Evolutionary conservation across 495 filamentous ascomycete species (phyloP), one percentile per base, ranked within the genome.

Genomic region (Amniculicola lignicola): DNA sequence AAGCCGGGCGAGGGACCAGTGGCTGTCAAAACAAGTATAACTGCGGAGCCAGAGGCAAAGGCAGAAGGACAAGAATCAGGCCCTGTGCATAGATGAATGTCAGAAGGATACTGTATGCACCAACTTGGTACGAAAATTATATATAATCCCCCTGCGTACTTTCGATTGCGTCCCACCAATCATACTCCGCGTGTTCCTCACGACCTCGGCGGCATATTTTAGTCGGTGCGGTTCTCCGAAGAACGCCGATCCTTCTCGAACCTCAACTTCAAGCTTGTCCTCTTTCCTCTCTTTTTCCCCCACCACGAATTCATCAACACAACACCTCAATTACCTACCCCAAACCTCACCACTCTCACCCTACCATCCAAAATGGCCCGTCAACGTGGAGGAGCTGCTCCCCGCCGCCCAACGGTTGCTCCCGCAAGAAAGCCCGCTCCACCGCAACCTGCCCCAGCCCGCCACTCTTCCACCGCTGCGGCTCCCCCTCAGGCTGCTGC

Each of bases 391-490:
- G 66, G 67, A 44, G 35, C 68, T 25, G 59, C 67, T 39, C 56
- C 65, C 29, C 67, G 62, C 54, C 63, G 63, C 39, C 63, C 59
- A 1, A 59, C 59, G 25, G 59, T 51, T 36, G 59, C 71, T 2
- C 65, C 69, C 18, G 58, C 64, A 28, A 56, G 43, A 3, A 41
- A 25, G 22, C 42, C 39, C 40, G 41, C 52, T 24, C 24, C 5
- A 33, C 48, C 44, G 28, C 19, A 40, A 29, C 57, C 35, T 25
- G 35, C 70, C 61, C 65, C 56, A 61, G 72, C 37, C 63, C 59
- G 39, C 56, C 73, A 29, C 63, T 54, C 69, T 15, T 71, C 65
- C 15, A 74, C 71, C 43, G 59, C 54, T 33, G 72, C 73, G 9
- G 57, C 54, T 37, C 71, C 72, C 12, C 57, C 70, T 2, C 55